A percentile compares a stretch with the other conserved stretches of the same genome.
Evolutionary conservation across 139 green algal species (phyloP).

Genomic region (Haematococcus sp.): DNA sequence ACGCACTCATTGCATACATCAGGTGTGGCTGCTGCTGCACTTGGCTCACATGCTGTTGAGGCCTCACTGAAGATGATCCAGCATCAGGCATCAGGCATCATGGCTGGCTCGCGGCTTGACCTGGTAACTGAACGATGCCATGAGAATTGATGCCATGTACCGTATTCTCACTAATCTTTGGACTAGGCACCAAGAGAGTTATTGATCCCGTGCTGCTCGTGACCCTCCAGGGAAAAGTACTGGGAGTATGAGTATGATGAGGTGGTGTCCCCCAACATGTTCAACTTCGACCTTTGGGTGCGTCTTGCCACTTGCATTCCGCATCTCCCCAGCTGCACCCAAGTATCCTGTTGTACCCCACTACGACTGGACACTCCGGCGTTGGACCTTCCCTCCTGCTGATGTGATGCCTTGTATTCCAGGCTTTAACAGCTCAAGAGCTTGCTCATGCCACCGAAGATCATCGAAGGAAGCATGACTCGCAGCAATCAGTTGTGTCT

Average conservation of each 20-base stretch:
- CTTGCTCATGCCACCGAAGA: too few species aligned
- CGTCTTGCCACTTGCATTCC: too few species aligned
- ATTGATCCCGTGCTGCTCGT: constrained; percentile 55
- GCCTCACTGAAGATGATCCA: neutral
- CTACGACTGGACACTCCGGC: too few species aligned
- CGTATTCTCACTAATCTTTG: neutral
- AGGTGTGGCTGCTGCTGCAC: constrained; percentile 14
- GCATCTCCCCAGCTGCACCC: too few species aligned
- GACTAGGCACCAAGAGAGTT: neutral
- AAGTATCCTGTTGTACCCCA: too few species aligned
- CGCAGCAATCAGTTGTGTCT: too few species aligned
- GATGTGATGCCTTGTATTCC: too few species aligned
- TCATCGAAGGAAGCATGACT: too few species aligned
- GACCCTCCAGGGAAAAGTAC: constrained; percentile 88
- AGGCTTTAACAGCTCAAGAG: too few species aligned
- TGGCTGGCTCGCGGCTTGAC: neutral
- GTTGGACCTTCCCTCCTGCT: too few species aligned
- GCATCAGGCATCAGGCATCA: neutral
- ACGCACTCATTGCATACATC: constrained; percentile 76
- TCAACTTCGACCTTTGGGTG: constrained; percentile 97
- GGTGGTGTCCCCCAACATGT: constrained; percentile 97
- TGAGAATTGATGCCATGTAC: neutral
- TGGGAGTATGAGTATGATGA: constrained; percentile 97
- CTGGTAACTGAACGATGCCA: neutral
- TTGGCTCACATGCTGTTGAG: neutral